These are phyloP conservation scores for Pogostemon cablin DNA, from an alignment of 257 asterid genomes.

Conservation along the genomic window DNA sequence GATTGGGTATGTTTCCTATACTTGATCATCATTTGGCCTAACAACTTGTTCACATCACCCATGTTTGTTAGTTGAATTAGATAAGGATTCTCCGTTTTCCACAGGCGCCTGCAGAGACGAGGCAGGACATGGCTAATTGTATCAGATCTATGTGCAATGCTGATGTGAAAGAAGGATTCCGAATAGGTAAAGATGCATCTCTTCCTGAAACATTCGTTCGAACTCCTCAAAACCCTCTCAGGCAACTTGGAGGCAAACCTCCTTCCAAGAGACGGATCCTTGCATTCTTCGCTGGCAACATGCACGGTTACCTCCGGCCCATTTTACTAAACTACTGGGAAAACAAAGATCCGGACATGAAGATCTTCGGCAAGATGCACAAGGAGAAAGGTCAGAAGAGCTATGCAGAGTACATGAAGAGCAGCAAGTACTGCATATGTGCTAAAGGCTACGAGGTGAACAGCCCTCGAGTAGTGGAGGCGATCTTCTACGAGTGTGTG, in stretches of 20 bases:
- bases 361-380: constrained; percentile 57
- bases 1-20: constrained; percentile 67
- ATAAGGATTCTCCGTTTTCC: background rate
- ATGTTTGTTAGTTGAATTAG: background rate
- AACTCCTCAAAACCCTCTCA: constrained; percentile 57
- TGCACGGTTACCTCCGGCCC: constrained; percentile 96
- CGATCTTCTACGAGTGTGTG: constrained; percentile 86
- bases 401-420: constrained; percentile 83
- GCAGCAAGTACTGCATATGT: constrained; percentile 91
- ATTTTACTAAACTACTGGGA: constrained; percentile 68
- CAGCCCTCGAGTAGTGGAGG: constrained; percentile 97
- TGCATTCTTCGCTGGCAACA: constrained; percentile 91
- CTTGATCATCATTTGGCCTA: background rate
- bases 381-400: constrained; percentile 50
- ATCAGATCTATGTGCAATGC: constrained; percentile 86
- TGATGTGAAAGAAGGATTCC: constrained; percentile 71
- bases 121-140: constrained; percentile 62
- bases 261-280: constrained; percentile 63
- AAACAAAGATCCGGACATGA: constrained; percentile 83
- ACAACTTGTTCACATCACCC: background rate
- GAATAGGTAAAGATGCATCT: constrained; percentile 77
- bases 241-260: constrained; percentile 76
- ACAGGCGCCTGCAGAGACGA: constrained; percentile 86
- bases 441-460: constrained; percentile 86
- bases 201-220: constrained; percentile 76